Evolutionary conservation across 768 basidiomycete species (phyloP), one percentile per base, ranked within the genome.

Genomic region (Macrolepiota dolichaula): DNA sequence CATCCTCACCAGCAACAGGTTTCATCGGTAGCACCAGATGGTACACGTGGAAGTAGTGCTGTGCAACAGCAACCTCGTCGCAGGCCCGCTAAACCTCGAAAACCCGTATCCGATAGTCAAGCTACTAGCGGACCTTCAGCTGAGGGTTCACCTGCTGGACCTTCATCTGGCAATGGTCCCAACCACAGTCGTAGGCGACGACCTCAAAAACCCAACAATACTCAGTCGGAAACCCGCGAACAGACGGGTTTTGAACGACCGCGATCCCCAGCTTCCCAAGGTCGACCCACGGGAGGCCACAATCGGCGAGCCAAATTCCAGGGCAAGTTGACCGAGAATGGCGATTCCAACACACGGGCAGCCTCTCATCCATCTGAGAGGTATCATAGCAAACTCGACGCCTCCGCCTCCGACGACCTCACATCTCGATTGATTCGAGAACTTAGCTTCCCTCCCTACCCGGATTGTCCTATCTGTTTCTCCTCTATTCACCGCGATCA

Each of bases 401-500:
- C 49, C 17, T 61, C 63, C 7, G 38, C 62, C 15, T 70, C 77
- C 3, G 85, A 88, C 63, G 91, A 91, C 68, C 82, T 94, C 37
- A 91, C 91, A 0, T 91, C 91, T 4, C 82, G 79, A 2, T 83
- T 94, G 58, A 89, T 81, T 17, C 81, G 81, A 25, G 80, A 81
- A 4, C 78, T 95, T 29, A 82, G 84, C 63, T 83, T 82, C 0
- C 82, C 87, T 0, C 91, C 93, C 2, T 91, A 84, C 63, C 81
- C 85, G 0, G 92, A 93, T 68, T 94, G 92, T 66, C 77, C 85
- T 19, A 96, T 89, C 65, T 98, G 96, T 71, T 95, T 95, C 72
- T 84, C 82, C 36, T 64, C 87, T 0, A 86, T 98, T 44, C 83
- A 85, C 36, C 94, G 94, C 1, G 83, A 83, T 2, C 88, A 96